Evolutionary conservation across 768 basidiomycete genomes (phyloP), one percentile per base, ranked within the genome.

Genomic region (Boletus pseudopeckii): DNA sequence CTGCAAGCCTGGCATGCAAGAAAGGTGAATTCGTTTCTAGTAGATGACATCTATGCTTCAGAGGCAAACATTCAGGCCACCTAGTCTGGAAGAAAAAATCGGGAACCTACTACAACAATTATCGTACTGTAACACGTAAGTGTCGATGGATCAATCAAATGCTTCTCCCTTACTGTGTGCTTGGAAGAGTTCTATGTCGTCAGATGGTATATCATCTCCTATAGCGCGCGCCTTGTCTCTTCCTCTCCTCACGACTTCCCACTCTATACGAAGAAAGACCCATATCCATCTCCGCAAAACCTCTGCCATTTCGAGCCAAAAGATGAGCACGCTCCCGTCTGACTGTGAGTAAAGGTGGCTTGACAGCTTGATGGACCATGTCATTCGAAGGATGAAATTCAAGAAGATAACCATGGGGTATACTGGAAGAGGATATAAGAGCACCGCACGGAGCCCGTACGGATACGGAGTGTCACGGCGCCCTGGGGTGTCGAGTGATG

Each of bases 261-360:
- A 99, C 72, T 99, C 97, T 39, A 98, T 83, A 36, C 97, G 83
- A 57, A 98, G 71, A 72, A 97, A 98, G 26, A 97, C 93, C 97
- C 97, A 99, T 76, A 98, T 80, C 97, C 97, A 99, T 62, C 97
- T 73, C 58, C 97, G 78, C 34, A 92, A 66, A 30, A 99, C 73
- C 72, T 98, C 97, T 32, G 94, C 84, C 40, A 90, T 78, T 72
- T 99, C 94, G 48, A 98, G 80, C 78, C 87, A 82, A 72, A 98
- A 97, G 39, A 96, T 90, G 18, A 88, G 79, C 17, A 80, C 74
- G 62, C 88, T 90, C 36, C 93, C 86, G 61, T 95, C 91, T n/a
- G 78, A 71, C 51, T 78, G 75, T 13, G 84, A 79, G 71, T 95
- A 88, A 46, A 97, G 78, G 70, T 98, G 92, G 48, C 82, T 85